These are phyloP conservation scores for Mesostigma viride DNA, from an alignment of 139 green algal genomes.

Conservation along the genomic window DNA sequence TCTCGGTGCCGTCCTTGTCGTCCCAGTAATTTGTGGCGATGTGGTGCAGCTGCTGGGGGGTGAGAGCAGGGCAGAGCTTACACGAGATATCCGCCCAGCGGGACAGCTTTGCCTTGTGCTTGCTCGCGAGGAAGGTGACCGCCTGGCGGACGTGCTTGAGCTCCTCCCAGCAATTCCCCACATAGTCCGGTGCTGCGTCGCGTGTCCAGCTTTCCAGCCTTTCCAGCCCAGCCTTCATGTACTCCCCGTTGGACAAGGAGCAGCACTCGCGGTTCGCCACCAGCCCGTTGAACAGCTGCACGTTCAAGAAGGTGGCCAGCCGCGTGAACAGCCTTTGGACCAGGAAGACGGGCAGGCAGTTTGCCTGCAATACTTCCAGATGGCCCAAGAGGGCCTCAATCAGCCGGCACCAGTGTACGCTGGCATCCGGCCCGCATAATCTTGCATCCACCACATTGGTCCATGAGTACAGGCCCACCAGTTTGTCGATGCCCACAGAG, in stretches of 20 bases:
- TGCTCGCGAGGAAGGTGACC: conserved; percentile 86
- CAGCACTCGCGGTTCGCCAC: conserved; percentile 97
- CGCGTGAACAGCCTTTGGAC: conserved; percentile 51
- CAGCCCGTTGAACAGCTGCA: conserved; percentile 97
- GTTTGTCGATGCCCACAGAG: not conserved
- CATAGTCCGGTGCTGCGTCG: conserved; percentile 49
- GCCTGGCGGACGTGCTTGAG: conserved; percentile 88
- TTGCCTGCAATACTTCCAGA: conserved; percentile 61
- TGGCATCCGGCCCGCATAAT: no score
- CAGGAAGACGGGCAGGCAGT: conserved; percentile 79
- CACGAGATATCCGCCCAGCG: conserved; percentile 89
- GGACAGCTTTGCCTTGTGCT: conserved; percentile 92
- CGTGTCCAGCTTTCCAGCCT: conserved; percentile 91
- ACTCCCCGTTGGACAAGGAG: conserved; percentile 98
- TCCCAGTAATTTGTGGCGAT: conserved; percentile 96
- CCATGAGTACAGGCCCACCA: no score
- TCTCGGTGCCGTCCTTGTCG: conserved; percentile 91
- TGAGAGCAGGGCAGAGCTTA: conserved; percentile 77
- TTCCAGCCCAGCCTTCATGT: conserved; percentile 89
- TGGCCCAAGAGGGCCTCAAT: conserved; percentile 66
- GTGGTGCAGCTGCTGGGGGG: conserved; percentile 95
- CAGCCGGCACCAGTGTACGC: conserved; percentile 79
- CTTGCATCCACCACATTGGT: no score
- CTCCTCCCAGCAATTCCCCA: conserved; percentile 82
- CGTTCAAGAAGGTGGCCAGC: conserved; percentile 92